These are phyloP conservation scores for Mortierella alpina DNA, from an alignment of 192 early-diverging fungal genomes.

Conservation along the genomic window DNA sequence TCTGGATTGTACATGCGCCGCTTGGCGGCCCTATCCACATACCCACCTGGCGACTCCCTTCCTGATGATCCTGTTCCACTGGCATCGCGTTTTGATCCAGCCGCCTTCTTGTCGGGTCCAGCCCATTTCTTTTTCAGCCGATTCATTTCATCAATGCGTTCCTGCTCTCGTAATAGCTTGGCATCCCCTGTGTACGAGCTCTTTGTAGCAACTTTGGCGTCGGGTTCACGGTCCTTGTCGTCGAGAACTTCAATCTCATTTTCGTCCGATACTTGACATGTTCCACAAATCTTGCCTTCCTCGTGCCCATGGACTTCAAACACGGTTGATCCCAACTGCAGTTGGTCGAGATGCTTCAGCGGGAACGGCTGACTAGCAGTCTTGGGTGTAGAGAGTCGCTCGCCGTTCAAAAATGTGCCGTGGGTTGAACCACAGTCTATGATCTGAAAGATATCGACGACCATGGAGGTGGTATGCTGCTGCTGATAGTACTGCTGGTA, in stretches of 20 bases:
- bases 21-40: conserved; percentile 46
- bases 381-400: conserved; percentile 73
- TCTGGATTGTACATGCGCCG: conserved; percentile 38
- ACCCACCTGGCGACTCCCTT: neutral
- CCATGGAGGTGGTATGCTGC: neutral
- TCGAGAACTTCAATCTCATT: conserved; percentile 64
- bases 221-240: conserved; percentile 25
- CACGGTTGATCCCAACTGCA: conserved; percentile 68
- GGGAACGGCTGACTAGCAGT: conserved; percentile 65
- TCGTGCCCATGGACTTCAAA: conserved; percentile 75
- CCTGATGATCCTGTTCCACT: neutral
- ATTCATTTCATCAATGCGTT: conserved; percentile 49
- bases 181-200: conserved; percentile 20
- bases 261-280: conserved; percentile 63
- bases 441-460: conserved; percentile 58
- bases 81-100: neutral
- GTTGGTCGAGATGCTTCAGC: conserved; percentile 66
- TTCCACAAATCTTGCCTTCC: conserved; percentile 67
- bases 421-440: conserved; percentile 79
- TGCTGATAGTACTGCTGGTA: conserved; percentile 31
- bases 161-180: conserved; percentile 25
- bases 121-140: conserved; percentile 51
- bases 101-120: conserved; percentile 34
- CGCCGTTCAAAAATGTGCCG: conserved; percentile 78
- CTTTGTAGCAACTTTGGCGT: neutral